These are phyloP conservation scores for Hippophae rhamnoides DNA, from an alignment of 306 rosid species.

Conservation along the genomic window DNA sequence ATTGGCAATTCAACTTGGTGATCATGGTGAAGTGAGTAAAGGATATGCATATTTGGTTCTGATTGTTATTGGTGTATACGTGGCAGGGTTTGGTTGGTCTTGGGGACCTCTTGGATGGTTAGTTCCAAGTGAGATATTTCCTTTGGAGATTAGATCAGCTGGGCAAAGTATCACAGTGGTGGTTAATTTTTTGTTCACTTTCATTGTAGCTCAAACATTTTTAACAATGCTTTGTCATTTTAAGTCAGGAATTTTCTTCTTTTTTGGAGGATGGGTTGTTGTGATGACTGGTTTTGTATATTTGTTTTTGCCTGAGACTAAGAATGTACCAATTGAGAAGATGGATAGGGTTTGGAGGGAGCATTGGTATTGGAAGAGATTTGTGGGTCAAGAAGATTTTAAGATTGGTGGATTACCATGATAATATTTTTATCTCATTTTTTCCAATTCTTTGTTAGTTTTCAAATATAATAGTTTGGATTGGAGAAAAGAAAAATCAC, in stretches of 20 bases:
- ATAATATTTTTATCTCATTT: background rate
- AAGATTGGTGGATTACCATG: constrained; percentile 4
- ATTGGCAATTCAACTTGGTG: constrained; percentile 41
- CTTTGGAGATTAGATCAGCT: constrained; percentile 48
- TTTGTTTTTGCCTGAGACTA: constrained; percentile 51
- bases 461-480: too few relatives aligned
- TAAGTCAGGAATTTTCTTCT: constrained; percentile 52
- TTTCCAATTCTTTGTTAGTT: too few relatives aligned
- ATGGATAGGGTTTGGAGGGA: constrained; percentile 51
- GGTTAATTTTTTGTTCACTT: constrained; percentile 46
- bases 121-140: constrained; percentile 59
- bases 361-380: constrained; percentile 51
- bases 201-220: constrained; percentile 54
- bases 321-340: constrained; percentile 46
- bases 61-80: constrained; percentile 39
- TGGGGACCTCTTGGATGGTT: constrained; percentile 71
- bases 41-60: constrained; percentile 39
- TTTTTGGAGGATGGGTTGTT: constrained; percentile 50
- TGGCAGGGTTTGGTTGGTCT: constrained; percentile 59
- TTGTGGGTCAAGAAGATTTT: constrained; percentile 20
- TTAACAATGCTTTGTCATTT: constrained; percentile 51
- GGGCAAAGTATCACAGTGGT: constrained; percentile 49
- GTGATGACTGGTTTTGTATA: constrained; percentile 51
- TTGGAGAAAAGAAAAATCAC: too few relatives aligned
- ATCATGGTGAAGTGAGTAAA: constrained; percentile 39